phyloP scores from a whole-genome alignment of 2,329 filamentous ascomycete genomes.

The Penicillium brevicompactum region DNA sequence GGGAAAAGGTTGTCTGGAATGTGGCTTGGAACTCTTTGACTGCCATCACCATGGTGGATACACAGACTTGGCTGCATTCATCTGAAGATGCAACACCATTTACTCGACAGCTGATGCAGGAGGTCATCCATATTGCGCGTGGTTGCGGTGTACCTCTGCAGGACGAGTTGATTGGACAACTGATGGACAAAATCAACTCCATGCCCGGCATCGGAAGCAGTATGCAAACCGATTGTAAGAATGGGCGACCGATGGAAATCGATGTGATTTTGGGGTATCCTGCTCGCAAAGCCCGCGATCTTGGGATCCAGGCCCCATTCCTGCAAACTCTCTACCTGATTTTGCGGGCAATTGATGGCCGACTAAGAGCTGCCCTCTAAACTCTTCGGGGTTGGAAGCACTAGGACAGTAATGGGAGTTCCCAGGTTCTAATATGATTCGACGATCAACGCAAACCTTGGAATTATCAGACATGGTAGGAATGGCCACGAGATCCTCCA shows the following conservation, averaged over 20 bases:
- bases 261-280: conserved; percentile 51
- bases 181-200: conserved; percentile 42
- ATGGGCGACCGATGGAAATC: conserved; percentile 48
- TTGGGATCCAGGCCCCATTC: conserved; percentile 42
- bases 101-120: conserved; percentile 45
- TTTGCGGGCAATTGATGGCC: conserved; percentile 29
- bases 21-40: conserved; percentile 47
- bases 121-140: conserved; percentile 46
- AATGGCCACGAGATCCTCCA: too few relatives aligned
- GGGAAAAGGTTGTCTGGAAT: conserved; percentile 49
- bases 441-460: too few relatives aligned
- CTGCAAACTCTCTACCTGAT: conserved; percentile 44
- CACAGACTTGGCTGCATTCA: conserved; percentile 45
- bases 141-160: conserved; percentile 42
- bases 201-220: conserved; percentile 47
- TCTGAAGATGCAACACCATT: conserved; percentile 42
- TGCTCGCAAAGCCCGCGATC: conserved; percentile 42
- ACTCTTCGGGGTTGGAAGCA: too few relatives aligned
- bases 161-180: conserved; percentile 39
- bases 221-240: conserved; percentile 49
- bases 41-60: conserved; percentile 46
- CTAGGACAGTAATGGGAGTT: too few relatives aligned
- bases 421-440: too few relatives aligned
- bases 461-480: too few relatives aligned
- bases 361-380: conserved; percentile 16